Conservation (phyloP, 129 eudicot species). For the Centrapalus pauciflorus region DNA sequence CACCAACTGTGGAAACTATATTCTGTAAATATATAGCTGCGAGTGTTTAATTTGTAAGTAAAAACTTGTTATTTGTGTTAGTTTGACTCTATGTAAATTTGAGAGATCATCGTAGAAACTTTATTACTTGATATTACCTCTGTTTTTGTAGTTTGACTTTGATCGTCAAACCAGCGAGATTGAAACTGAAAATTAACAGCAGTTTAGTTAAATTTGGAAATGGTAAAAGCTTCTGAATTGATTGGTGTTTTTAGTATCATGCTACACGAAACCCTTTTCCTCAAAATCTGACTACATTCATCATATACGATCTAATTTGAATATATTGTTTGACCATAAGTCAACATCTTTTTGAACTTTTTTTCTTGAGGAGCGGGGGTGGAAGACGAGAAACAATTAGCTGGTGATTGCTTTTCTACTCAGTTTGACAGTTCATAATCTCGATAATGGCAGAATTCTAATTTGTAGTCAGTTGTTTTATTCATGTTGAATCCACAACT, state of each 20-base stretch:
- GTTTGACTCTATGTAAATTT: too few relatives aligned
- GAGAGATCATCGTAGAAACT: neutral
- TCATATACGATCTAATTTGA: slow-evolving; percentile 3
- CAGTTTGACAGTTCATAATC: neutral
- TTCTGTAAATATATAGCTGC: neutral
- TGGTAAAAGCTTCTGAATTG: neutral
- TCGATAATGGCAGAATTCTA: neutral
- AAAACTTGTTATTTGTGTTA: too few relatives aligned
- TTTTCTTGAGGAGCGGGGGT: neutral
- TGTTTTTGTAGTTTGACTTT: slow-evolving; percentile 14
- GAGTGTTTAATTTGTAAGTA: neutral
- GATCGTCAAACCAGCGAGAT: slow-evolving; percentile 17
- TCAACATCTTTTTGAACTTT: slow-evolving; percentile 8
- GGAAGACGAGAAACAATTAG: neutral
- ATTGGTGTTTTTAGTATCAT: neutral
- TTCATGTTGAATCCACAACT: neutral
- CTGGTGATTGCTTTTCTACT: neutral
- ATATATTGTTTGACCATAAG: slow-evolving; percentile 20
- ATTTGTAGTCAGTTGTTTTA: neutral
- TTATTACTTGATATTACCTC: neutral
- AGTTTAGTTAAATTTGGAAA: neutral
- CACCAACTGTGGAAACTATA: neutral
- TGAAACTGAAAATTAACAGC: slow-evolving; percentile 4
- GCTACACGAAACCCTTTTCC: neutral
- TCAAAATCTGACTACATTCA: neutral